These are phyloP conservation scores for Kalmanozyma brasiliensis DNA, from an alignment of 1,284 basidiomycete species.

Conservation along the genomic window DNA sequence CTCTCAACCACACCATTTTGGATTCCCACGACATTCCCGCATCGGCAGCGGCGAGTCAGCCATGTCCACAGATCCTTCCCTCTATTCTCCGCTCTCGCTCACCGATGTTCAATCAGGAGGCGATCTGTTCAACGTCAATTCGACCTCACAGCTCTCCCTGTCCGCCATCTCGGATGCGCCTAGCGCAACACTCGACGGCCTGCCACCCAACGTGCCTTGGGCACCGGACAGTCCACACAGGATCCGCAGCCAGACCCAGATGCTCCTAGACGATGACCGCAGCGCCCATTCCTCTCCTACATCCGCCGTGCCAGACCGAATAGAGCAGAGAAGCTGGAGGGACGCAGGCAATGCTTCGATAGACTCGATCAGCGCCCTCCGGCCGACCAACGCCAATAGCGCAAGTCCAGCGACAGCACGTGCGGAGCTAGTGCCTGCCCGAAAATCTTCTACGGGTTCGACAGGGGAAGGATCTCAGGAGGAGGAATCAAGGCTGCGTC, in stretches of 20 bases:
- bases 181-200: conserved; percentile 35
- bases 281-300: conserved; percentile 36
- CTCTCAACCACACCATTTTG: conserved; percentile 13
- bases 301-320: conserved; percentile 17
- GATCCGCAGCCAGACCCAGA: conserved; percentile 20
- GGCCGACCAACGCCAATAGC: conserved; percentile 12
- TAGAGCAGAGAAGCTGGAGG: conserved; percentile 26
- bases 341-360: conserved; percentile 29
- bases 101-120: conserved; percentile 19
- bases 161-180: conserved; percentile 48
- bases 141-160: conserved; percentile 41
- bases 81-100: conserved; percentile 32
- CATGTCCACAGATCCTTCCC: conserved; percentile 16
- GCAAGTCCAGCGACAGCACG: conserved; percentile 14
- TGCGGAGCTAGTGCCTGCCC: conserved; percentile 9
- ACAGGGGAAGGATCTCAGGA: background rate
- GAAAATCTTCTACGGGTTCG: conserved; percentile 1
- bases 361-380: conserved; percentile 19
- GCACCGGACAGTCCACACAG: conserved; percentile 29
- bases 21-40: conserved; percentile 30
- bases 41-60: conserved; percentile 40
- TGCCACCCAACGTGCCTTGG: conserved; percentile 38
- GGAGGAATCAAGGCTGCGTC: conserved; percentile 7
- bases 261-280: conserved; percentile 39
- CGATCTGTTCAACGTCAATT: conserved; percentile 28